Evolutionary conservation across 192 early-diverging fungal species (phyloP), one percentile per base, ranked within the genome.

Genomic region (Entomortierella parvispora): DNA sequence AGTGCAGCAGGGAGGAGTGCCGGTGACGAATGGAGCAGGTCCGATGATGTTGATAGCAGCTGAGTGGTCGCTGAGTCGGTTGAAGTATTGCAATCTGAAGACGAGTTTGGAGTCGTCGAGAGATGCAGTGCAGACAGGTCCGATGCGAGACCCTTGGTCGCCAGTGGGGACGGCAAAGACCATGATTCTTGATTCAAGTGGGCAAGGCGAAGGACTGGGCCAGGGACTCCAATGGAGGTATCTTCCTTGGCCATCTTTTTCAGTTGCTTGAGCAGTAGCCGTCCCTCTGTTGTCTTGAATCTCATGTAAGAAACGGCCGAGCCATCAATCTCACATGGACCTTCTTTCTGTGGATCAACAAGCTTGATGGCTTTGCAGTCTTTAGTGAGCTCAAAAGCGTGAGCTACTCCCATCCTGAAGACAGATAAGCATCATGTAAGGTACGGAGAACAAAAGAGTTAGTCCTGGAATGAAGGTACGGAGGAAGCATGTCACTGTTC

Each of bases 191-290:
- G 51, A 54, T 54, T 51, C 62, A 15, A 51, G 42, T 65, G 51
- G 40, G 62, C 62, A n/a, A 65, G 62, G 40, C 51, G 62, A 45
- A 45, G 51, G 62, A 29, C 51, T 44, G 62, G 50, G 25, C 37
- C 62, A 54, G 51, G 42, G 28, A 45, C 18, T 65, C 49, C 51
- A 53, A 54, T n/a, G 43, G 62, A 54, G 62, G 54, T 40, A 65
- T 65, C 50, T 44, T 65, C 40, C 51, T 65, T 65, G 51, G 62
- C 62, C 62, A 65, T 65, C 20, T 54, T 54, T 54, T 65, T 65
- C 40, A 65, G 51, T 18, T 65, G 62, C 37, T 65, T 52, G 37
- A 65, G 43, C 44, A 61, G 31, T 48, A 61, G 26, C 28, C 46
- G 43, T 32, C 58, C 58, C 46, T 61, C 58, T 45, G 62, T 65